Conservation (phyloP, 1,284 basidiomycete genomes). For the Cutaneotrichosporon dermatis region DNA sequence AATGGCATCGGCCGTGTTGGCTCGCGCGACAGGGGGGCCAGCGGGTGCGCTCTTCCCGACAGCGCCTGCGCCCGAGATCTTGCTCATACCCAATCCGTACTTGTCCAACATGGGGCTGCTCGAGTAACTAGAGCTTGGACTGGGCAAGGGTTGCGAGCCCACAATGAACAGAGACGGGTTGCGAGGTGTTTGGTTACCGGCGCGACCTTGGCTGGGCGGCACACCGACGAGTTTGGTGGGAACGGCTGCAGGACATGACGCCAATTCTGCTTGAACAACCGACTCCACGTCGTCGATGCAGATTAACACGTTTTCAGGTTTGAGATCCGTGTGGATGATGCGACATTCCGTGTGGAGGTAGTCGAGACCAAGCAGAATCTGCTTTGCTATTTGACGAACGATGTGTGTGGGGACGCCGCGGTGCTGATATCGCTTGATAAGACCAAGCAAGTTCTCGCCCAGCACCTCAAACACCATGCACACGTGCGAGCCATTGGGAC, state of each 20-base stretch:
- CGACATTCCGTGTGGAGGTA: slow-evolving; percentile 97
- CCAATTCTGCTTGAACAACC: slow-evolving; percentile 83
- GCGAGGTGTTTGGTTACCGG: slow-evolving; percentile 94
- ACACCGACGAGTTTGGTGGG: slow-evolving; percentile 87
- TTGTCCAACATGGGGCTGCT: slow-evolving; percentile 80
- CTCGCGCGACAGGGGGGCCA: background rate
- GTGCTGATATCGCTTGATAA: slow-evolving; percentile 88
- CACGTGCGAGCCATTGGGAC: slow-evolving; percentile 93
- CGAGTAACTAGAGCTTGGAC: slow-evolving; percentile 67
- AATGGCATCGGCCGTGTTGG: slow-evolving; percentile 51
- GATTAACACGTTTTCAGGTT: slow-evolving; percentile 97
- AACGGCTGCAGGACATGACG: slow-evolving; percentile 56
- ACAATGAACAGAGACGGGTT: slow-evolving; percentile 88
- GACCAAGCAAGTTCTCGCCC: slow-evolving; percentile 93
- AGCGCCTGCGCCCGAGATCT: slow-evolving; percentile 48
- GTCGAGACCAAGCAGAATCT: slow-evolving; percentile 89
- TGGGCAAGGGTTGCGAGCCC: slow-evolving; percentile 84
- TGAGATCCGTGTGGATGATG: slow-evolving; percentile 93
- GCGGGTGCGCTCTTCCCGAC: slow-evolving; percentile 56
- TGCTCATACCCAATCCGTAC: slow-evolving; percentile 86
- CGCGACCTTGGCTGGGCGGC: slow-evolving; percentile 86
- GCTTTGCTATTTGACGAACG: slow-evolving; percentile 95
- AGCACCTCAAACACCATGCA: slow-evolving; percentile 99
- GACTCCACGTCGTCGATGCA: slow-evolving; percentile 95
- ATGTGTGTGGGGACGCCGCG: slow-evolving; percentile 85